phyloP scores from a whole-genome alignment of 768 basidiomycete genomes.

The Lentinula boryana region DNA sequence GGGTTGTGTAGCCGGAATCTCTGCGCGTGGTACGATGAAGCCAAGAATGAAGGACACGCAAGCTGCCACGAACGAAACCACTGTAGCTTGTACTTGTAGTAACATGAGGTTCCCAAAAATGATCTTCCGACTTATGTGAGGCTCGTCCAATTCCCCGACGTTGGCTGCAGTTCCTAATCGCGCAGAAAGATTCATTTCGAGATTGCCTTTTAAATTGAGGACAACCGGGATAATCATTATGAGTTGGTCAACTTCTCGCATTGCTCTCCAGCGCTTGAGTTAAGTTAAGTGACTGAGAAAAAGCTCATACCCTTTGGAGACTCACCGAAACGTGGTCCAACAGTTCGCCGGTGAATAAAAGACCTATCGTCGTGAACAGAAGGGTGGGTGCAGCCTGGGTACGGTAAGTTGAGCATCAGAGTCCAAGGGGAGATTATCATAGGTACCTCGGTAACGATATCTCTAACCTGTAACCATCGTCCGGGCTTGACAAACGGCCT shows the following conservation, averaged over 20 bases:
- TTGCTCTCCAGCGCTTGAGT: conserved; percentile 77
- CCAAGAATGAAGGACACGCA: conserved; percentile 72
- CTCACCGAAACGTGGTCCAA: conserved; percentile 80
- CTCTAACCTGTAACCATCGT: conserved; percentile 50
- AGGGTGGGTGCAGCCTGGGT: conserved; percentile 81
- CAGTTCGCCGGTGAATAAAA: conserved; percentile 88
- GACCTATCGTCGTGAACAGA: conserved; percentile 73
- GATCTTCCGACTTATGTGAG: conserved; percentile 51
- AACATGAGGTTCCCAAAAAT: conserved; percentile 79
- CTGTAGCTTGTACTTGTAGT: conserved; percentile 89
- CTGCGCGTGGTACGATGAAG: conserved; percentile 41
- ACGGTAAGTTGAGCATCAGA: background rate
- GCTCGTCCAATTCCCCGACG: conserved; percentile 84
- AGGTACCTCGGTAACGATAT: conserved; percentile 66
- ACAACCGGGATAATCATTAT: conserved; percentile 96
- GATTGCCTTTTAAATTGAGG: conserved; percentile 94
- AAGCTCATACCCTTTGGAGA: conserved; percentile 4
- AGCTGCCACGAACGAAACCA: conserved; percentile 85
- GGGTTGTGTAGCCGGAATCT: conserved; percentile 1
- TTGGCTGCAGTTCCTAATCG: conserved; percentile 94
- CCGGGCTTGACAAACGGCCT: conserved; percentile 2
- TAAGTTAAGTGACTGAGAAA: background rate
- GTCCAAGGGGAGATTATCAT: background rate
- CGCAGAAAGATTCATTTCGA: conserved; percentile 98
- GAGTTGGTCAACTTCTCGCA: conserved; percentile 87